A percentile compares a stretch with the other conserved stretches of the same genome.
Conservation (phyloP, 345 rosid species). For the Citrus australasica region DNA sequence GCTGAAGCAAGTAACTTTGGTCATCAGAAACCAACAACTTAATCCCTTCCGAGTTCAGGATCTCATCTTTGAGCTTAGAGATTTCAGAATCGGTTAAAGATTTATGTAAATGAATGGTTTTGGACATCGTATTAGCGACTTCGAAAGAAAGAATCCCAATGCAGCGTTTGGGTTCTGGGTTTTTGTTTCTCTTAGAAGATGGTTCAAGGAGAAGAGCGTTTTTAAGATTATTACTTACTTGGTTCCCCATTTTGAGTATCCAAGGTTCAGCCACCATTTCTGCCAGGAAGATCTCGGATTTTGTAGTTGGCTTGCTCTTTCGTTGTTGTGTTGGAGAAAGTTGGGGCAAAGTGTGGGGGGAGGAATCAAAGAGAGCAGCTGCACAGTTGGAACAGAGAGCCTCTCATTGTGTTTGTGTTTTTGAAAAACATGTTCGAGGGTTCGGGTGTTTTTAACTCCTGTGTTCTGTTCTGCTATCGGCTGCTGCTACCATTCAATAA, state of each 20-base stretch:
- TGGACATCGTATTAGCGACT: conserved; percentile 87
- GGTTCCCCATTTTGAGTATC: conserved; percentile 93
- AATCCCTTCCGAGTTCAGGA: conserved; percentile 64
- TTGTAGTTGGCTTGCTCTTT: background rate
- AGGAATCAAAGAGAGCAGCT: background rate
- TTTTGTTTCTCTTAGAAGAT: conserved; percentile 33
- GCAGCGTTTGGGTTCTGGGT: conserved; percentile 36
- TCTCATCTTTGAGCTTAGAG: conserved; percentile 66
- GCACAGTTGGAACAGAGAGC: background rate
- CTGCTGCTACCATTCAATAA: background rate
- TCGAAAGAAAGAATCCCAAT: conserved; percentile 91
- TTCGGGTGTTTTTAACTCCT: conserved; percentile 3
- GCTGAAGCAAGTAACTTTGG: conserved; percentile 58
- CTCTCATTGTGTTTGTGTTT: conserved; percentile 5
- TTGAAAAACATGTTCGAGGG: background rate
- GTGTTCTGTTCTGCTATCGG: too few species aligned
- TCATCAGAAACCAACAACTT: conserved; percentile 59
- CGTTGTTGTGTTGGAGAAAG: conserved; percentile 7
- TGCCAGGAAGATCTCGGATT: conserved; percentile 7
- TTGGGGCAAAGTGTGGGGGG: background rate
- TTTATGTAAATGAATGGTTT: conserved; percentile 76
- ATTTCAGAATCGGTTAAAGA: conserved; percentile 75
- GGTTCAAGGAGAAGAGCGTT: conserved; percentile 71
- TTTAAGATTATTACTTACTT: conserved; percentile 87
- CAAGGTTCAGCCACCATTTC: conserved; percentile 96